These are phyloP conservation scores for Kodamaea restingae DNA, from an alignment of 805 yeast species.

Conservation along the genomic window DNA sequence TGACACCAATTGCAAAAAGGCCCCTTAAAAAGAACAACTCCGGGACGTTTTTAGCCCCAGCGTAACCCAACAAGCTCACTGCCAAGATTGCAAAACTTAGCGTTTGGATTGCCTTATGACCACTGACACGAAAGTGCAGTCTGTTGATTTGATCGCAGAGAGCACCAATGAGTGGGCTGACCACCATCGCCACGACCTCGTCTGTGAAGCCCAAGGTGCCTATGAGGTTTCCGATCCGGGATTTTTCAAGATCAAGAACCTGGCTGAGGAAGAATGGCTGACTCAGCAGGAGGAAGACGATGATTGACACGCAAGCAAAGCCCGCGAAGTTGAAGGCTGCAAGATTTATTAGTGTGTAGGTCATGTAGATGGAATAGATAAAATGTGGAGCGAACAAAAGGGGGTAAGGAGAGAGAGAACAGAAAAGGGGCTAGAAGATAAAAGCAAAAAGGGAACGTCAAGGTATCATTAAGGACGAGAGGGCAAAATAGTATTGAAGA, in stretches of 20 bases:
- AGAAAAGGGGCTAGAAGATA: no score
- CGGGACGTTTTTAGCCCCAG: constrained; percentile 42
- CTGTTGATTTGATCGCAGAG: constrained; percentile 49
- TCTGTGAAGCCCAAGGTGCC: constrained; percentile 48
- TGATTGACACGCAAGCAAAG: constrained; percentile 35
- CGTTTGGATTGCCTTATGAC: constrained; percentile 51
- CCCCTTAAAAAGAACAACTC: constrained; percentile 47
- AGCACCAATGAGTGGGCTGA: constrained; percentile 63
- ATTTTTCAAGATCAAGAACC: constrained; percentile 24
- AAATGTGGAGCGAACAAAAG: no score
- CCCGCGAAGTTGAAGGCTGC: constrained; percentile 34
- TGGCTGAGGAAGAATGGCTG: constrained; percentile 38
- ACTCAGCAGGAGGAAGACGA: constrained; percentile 36
- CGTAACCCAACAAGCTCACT: constrained; percentile 46
- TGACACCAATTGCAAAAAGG: constrained; percentile 60
- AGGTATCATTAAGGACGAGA: no score
- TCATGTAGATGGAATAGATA: neutral
- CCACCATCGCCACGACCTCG: constrained; percentile 49
- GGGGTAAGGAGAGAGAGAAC: no score
- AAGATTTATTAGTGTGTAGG: constrained; percentile 20
- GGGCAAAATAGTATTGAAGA: no score
- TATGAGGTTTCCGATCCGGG: constrained; percentile 29
- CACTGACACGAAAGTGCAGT: constrained; percentile 25
- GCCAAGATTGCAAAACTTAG: constrained; percentile 48
- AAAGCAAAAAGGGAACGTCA: no score